phyloP scores from a whole-genome alignment of 2,329 filamentous ascomycete genomes.

The Teratosphaeria viscida region DNA sequence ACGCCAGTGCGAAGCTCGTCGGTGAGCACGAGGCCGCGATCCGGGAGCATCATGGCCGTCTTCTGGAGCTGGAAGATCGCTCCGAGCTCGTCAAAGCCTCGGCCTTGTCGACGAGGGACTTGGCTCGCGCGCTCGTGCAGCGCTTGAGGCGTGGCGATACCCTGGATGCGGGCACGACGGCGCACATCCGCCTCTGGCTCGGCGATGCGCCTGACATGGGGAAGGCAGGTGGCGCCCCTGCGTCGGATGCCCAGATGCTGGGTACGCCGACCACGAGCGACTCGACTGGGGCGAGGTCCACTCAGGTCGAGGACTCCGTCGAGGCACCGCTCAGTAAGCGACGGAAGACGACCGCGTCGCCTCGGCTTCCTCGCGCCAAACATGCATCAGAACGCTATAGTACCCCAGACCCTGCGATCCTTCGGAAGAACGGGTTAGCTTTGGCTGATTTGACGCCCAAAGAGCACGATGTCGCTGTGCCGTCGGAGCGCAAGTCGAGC shows the following conservation, averaged over 20 bases:
- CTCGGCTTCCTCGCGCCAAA: neutral
- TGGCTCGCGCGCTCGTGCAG: neutral
- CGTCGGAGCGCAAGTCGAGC: neutral
- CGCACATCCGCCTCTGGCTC: neutral
- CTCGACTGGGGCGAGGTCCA: neutral
- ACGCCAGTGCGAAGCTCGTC: neutral
- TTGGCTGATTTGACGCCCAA: neutral
- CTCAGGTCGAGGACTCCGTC: neutral
- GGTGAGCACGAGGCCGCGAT: constrained; percentile 1
- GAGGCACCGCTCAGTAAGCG: neutral
- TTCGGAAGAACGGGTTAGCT: neutral
- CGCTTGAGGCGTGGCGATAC: constrained; percentile 2
- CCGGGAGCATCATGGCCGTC: neutral
- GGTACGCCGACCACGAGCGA: constrained; percentile 2
- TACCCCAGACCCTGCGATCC: neutral
- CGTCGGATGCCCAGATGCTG: neutral
- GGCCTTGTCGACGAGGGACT: constrained; percentile 1
- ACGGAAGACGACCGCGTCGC: neutral
- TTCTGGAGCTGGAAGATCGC: neutral
- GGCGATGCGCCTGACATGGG: neutral
- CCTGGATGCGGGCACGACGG: neutral
- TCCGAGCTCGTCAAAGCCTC: constrained; percentile 1
- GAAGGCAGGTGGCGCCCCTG: neutral
- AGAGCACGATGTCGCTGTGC: neutral
- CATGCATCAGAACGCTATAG: neutral